Evolutionary conservation across 768 basidiomycete species (phyloP), one percentile per base, ranked within the genome.

Genomic region (Hypholoma sublateritium): DNA sequence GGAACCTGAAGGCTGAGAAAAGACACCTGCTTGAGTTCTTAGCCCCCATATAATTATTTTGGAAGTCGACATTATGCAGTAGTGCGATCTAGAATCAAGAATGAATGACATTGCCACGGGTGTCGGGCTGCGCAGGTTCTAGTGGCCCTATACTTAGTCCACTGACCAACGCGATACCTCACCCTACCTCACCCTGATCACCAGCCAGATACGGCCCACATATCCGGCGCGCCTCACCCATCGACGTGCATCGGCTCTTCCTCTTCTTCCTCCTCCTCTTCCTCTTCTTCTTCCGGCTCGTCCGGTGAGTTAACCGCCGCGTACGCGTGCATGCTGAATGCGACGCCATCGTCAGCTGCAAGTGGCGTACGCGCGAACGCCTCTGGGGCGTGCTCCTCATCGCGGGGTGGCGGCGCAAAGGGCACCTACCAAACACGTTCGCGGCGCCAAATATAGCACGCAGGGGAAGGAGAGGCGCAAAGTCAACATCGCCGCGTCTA

Each of bases 241-340:
- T 46, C 53, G 43, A 46, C 44, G n/a, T 46, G 28, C 53, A 22
- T 24, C 21, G 16, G 11, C 46, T 16, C 19, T 5, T n/a, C 16
- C 8, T 28, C 46, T 16, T 25, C 32, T 19, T 39, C n/a, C 14
- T 56, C 55, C 24, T 56, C 55, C 36, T 32, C 46, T 12, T 24
- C 19, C 32, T 44, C 43, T 7, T 56, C 55, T 36, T 56, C 55
- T 0, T 56, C 55, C 8, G 46, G 37, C 37, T 56, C 55, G 14
- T 56, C 55, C 7, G 55, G 55, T 0, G 55, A 56, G 14, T 56
- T 56, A 7, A 56, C 55, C 34, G 55, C 36, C n/a, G 55, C 55
- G 25, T 56, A 56, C 24, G 55, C 35, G 21, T 28, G 44, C 53
- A 53, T 53, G n/a, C 17, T 56, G 39, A 49, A 56, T 19, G 46